Evolutionary conservation across 1,284 basidiomycete species (phyloP).

Genomic region (Exsudoporus floridanus): DNA sequence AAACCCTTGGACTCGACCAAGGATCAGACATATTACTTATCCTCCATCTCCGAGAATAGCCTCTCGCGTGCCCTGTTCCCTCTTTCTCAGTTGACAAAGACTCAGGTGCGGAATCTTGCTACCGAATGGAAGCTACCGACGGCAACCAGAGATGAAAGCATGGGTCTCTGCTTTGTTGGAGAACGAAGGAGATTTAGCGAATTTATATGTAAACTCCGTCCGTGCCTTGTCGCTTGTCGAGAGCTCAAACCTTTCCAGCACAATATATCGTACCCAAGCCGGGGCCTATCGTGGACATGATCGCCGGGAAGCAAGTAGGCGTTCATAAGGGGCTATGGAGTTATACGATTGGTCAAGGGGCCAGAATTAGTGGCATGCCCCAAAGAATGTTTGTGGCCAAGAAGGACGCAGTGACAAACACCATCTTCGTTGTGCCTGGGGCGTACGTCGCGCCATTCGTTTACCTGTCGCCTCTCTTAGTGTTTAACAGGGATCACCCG

Average conservation of each 20-base stretch:
- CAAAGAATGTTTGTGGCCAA: conserved; percentile 72
- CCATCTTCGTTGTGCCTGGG: conserved; percentile 75
- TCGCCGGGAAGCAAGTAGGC: conserved; percentile 55
- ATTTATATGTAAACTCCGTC: conserved; percentile 62
- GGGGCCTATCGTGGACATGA: conserved; percentile 65
- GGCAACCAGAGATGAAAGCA: conserved; percentile 81
- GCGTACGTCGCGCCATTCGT: conserved; percentile 46
- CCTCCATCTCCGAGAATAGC: conserved; percentile 67
- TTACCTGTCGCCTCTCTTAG: not conserved
- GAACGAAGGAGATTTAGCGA: conserved; percentile 71
- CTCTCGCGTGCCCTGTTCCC: conserved; percentile 79
- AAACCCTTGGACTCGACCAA: conserved; percentile 70
- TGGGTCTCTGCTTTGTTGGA: conserved; percentile 98
- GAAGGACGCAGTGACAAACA: conserved; percentile 65
- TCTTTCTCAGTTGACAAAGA: conserved; percentile 65
- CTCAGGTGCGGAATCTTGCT: conserved; percentile 79
- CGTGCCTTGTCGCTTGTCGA: conserved; percentile 5
- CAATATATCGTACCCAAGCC: conserved; percentile 73
- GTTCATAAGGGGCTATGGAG: conserved; percentile 80
- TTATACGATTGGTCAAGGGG: conserved; percentile 86
- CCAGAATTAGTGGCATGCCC: conserved; percentile 63
- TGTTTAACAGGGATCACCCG: conserved; percentile 55
- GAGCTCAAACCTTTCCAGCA: conserved; percentile 43
- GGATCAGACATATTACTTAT: conserved; percentile 95
- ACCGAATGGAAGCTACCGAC: conserved; percentile 67